A percentile compares a stretch with the other conserved stretches of the same genome.
phyloP scores from a whole-genome alignment of 306 rosid species.

The Ormosia emarginata region DNA sequence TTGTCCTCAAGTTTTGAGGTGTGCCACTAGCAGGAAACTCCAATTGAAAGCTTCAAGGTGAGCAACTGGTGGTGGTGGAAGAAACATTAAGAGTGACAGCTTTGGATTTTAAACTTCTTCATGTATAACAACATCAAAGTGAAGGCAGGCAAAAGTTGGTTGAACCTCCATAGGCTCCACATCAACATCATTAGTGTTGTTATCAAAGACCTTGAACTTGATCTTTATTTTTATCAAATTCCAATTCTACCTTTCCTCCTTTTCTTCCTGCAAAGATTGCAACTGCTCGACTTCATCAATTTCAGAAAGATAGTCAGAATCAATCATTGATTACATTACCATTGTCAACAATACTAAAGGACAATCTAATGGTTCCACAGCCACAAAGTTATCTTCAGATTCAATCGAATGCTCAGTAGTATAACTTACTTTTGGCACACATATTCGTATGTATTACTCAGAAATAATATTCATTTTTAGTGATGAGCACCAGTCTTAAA shows the following conservation, averaged over 20 bases:
- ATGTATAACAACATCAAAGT: background rate
- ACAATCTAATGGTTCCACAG: background rate
- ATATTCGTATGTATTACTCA: background rate
- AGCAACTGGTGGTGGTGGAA: background rate
- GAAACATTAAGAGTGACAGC: background rate
- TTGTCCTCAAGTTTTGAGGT: background rate
- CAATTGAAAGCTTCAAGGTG: background rate
- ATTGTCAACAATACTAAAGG: background rate
- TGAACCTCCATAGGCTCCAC: background rate
- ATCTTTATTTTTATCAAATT: background rate
- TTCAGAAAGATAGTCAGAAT: background rate
- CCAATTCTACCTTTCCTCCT: background rate
- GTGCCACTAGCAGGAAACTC: background rate
- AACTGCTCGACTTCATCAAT: background rate
- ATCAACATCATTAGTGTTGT: background rate
- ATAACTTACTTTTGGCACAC: background rate
- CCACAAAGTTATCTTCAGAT: background rate
- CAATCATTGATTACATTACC: background rate
- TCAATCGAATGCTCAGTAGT: background rate
- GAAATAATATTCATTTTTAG: background rate
- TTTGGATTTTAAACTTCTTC: background rate
- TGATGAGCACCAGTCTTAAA: background rate
- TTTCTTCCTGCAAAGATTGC: background rate
- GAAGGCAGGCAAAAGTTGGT: background rate
- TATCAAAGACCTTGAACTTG: background rate